Base-by-base conservation (phyloP, 2,329 filamentous ascomycete genomes). In the Colletotrichum salicis region DNA sequence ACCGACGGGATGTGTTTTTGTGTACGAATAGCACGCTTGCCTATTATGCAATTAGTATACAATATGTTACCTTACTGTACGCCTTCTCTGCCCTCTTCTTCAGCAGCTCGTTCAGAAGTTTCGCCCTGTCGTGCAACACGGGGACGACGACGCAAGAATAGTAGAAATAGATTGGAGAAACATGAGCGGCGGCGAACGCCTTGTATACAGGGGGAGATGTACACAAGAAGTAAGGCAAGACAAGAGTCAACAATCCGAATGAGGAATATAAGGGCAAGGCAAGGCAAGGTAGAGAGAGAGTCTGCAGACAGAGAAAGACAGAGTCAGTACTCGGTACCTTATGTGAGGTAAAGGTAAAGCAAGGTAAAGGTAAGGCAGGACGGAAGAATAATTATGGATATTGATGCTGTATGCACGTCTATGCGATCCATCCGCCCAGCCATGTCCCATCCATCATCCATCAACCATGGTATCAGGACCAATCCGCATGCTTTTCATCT, bases 351-450 rank as follows among this genome's bases (percentile, higher is more conserved):
- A 52, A 35, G 45, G 12, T 24, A 31, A 62, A 48, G 62, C n/a
- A 48, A 56, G 33, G 56, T 60, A 67, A 27, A 62, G 59, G 62
- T 35, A 60, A 56, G 33, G 56, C 58, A 67, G 48, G 64, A 41
- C 51, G 57, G 57, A 67, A 52, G 31, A 70, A 33, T 29, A 61
- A 62, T 67, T 35, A 71, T 62, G 63, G 64, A 67, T 61, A 52
- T 66, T 55, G 67, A 59, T 61, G 67, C 55, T 41, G 35, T 37
- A 57, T 56, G 67, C 52, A 66, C 33, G 62, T 45, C 63, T 66
- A 37, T 45, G 64, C 33, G 64, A 67, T 67, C 56, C 64, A 67
- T 70, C 41, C 61, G 45, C 33, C 62, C 48, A 67, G 35, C 37
- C 45, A 60, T 35, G 12, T 33, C 12, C n/a, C 29, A 48, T 48